Percentiles rank a stretch among this genome's conserved stretches.
Evolutionary conservation across 2,329 filamentous ascomycete species (phyloP).

Genomic region (Diaporthe destruens): DNA sequence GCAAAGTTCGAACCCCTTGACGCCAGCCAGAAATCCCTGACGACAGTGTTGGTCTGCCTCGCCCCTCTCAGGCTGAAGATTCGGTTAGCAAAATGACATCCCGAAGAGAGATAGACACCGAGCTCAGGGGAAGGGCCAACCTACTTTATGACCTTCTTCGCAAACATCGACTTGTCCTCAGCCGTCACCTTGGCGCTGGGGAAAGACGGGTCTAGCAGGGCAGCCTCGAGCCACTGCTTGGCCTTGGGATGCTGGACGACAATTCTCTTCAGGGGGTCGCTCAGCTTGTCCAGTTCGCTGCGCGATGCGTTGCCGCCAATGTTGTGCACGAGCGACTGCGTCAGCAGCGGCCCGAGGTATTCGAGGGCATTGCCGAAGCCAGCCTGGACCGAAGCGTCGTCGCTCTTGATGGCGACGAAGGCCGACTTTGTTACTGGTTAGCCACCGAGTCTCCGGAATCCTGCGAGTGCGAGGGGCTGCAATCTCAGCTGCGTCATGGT

Average conservation of each 20-base stretch:
- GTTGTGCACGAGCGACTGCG: constrained; percentile 71
- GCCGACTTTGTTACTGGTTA: constrained; percentile 59
- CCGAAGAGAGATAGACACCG: constrained; percentile 20
- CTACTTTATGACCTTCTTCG: constrained; percentile 75
- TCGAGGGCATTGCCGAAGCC: constrained; percentile 64
- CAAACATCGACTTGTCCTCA: constrained; percentile 72
- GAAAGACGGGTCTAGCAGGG: constrained; percentile 67
- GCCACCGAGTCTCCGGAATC: neutral
- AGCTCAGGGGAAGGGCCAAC: constrained; percentile 44
- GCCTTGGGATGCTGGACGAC: constrained; percentile 67
- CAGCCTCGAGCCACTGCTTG: constrained; percentile 73
- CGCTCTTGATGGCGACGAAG: constrained; percentile 63
- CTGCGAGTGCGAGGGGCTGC: too few species aligned
- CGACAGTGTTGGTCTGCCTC: constrained; percentile 73
- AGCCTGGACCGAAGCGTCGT: constrained; percentile 57
- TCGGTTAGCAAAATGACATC: neutral
- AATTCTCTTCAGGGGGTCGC: constrained; percentile 78
- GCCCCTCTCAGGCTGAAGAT: constrained; percentile 71
- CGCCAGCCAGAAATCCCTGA: constrained; percentile 80
- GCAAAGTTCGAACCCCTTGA: constrained; percentile 73
- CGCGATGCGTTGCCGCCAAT: constrained; percentile 77
- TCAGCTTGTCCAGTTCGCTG: constrained; percentile 78
- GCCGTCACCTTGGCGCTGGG: constrained; percentile 69
- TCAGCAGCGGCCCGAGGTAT: constrained; percentile 72
- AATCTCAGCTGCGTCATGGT: neutral